A percentile compares a stretch with the other conserved stretches of the same genome.
These are phyloP conservation scores for Punica granatum DNA, from an alignment of 345 rosid species.

Conservation along the genomic window DNA sequence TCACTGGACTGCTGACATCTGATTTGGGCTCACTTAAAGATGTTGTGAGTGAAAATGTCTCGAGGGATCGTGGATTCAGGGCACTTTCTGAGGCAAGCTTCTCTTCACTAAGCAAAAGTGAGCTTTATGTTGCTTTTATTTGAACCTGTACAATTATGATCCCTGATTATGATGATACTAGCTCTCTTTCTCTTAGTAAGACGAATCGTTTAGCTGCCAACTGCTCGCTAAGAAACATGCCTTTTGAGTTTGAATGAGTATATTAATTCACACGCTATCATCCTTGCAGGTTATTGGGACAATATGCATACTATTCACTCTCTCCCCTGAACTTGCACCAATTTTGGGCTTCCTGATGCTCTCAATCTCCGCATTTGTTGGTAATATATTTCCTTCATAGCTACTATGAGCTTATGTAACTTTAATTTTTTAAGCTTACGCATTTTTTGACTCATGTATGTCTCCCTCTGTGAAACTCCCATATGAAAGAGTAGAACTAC, in stretches of 20 bases:
- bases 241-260: not conserved
- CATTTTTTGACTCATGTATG: no score
- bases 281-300: slow-evolving; percentile 69
- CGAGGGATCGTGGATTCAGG: slow-evolving; percentile 96
- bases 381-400: slow-evolving; percentile 31
- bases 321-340: slow-evolving; percentile 92
- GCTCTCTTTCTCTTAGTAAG: slow-evolving; percentile 4
- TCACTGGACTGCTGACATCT: slow-evolving; percentile 71
- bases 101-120: slow-evolving; percentile 53
- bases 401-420: not conserved
- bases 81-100: slow-evolving; percentile 98
- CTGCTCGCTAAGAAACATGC: not conserved
- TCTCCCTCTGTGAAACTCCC: no score
- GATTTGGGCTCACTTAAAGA: slow-evolving; percentile 84
- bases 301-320: slow-evolving; percentile 59
- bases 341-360: slow-evolving; percentile 71
- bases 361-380: slow-evolving; percentile 69
- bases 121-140: slow-evolving; percentile 36
- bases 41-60: slow-evolving; percentile 77
- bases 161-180: not conserved
- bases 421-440: no score
- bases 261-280: not conserved
- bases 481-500: not conserved
- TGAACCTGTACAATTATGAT: slow-evolving; percentile 14
- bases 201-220: not conserved